Conservation (phyloP, 208 protist species). For the Leishmania turanica region DNA sequence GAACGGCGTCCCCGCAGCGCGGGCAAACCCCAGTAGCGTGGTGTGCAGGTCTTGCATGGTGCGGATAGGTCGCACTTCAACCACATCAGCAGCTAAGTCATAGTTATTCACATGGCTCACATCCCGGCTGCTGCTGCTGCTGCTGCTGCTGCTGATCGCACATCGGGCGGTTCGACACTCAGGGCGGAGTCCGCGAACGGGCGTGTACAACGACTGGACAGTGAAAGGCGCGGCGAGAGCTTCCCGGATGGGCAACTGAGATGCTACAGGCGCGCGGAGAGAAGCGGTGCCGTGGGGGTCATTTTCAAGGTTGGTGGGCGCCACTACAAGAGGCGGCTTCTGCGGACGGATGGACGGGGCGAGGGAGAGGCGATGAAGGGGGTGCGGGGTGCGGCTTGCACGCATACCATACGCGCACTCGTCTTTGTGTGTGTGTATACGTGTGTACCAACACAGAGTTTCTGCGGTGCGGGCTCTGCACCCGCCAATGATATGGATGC, state of each 20-base stretch:
- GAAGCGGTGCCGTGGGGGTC: not conserved
- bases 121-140: not conserved
- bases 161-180: not conserved
- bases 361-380: not conserved
- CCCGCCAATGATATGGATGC: not conserved
- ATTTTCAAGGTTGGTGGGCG: not conserved
- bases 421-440: not conserved
- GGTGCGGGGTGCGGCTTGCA: not conserved
- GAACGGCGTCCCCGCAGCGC: slow-evolving; percentile 3
- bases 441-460: not conserved
- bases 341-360: not conserved
- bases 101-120: not conserved
- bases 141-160: not conserved
- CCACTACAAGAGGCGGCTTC: not conserved
- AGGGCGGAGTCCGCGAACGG: not conserved
- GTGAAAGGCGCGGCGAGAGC: not conserved
- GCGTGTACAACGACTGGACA: not conserved
- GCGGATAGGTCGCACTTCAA: slow-evolving; percentile 1
- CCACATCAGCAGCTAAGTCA: not conserved
- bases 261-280: not conserved
- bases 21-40: slow-evolving; percentile 20
- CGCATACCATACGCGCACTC: not conserved
- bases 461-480: not conserved
- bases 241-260: not conserved
- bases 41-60: slow-evolving; percentile 32